These are phyloP conservation scores for Roridomyces roridus DNA, from an alignment of 768 basidiomycete species.

Conservation along the genomic window DNA sequence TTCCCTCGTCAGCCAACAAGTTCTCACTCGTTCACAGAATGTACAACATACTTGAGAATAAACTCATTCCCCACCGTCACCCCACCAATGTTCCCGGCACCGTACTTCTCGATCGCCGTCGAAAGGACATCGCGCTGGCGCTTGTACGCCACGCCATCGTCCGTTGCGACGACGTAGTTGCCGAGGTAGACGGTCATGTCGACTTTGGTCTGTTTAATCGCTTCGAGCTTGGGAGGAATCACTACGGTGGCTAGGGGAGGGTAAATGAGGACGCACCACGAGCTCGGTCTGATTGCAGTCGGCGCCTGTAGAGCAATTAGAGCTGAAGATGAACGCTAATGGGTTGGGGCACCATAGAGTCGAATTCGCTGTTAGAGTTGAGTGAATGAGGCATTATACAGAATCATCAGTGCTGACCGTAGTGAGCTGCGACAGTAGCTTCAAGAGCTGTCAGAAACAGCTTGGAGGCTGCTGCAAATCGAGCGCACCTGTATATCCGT, in stretches of 20 bases:
- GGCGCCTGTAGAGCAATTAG: slow-evolving; percentile 36
- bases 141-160: slow-evolving; percentile 70
- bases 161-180: slow-evolving; percentile 67
- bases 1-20: too few relatives aligned
- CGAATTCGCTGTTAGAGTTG: slow-evolving; percentile 60
- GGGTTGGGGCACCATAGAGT: slow-evolving; percentile 63
- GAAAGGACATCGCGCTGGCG: slow-evolving; percentile 76
- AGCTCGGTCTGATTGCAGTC: slow-evolving; percentile 86
- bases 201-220: slow-evolving; percentile 89
- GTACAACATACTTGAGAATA: slow-evolving; percentile 76
- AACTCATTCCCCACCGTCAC: slow-evolving; percentile 94
- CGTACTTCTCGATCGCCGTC: slow-evolving; percentile 76
- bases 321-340: neutral
- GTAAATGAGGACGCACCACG: slow-evolving; percentile 46
- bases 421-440: slow-evolving; percentile 89
- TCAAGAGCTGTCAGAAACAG: slow-evolving; percentile 6
- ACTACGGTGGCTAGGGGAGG: neutral
- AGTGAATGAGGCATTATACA: neutral
- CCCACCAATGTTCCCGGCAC: slow-evolving; percentile 75
- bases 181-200: slow-evolving; percentile 82
- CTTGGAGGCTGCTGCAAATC: too few relatives aligned
- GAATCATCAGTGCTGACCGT: slow-evolving; percentile 44
- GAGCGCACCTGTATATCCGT: slow-evolving; percentile 71
- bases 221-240: slow-evolving; percentile 63
- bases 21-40: too few relatives aligned